A percentile compares a stretch with the other conserved stretches of the same genome.
phyloP scores from a whole-genome alignment of 2,329 filamentous ascomycete genomes.

The Hypoxylon sp. region DNA sequence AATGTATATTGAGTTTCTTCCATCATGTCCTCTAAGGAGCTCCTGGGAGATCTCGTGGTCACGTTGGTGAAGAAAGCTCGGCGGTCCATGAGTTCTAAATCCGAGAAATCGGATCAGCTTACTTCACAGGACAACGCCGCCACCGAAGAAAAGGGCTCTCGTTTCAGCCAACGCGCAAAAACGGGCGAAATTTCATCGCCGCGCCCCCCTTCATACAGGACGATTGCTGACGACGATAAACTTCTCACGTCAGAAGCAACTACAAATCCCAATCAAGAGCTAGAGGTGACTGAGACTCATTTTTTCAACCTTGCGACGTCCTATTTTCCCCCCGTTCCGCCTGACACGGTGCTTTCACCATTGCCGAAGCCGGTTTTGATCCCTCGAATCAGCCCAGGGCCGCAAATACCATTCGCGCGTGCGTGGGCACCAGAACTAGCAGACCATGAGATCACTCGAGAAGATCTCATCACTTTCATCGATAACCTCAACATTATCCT shows the following conservation, averaged over 20 bases:
- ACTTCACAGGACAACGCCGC: neutral
- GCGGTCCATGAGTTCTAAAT: constrained; percentile 26
- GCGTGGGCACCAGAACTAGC: constrained; percentile 47
- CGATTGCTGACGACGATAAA: constrained; percentile 2
- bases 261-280: constrained; percentile 2
- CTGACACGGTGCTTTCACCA: constrained; percentile 17
- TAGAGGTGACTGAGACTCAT: constrained; percentile 22
- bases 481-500: constrained; percentile 57
- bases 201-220: constrained; percentile 13
- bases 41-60: constrained; percentile 24
- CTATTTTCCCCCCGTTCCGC: constrained; percentile 33
- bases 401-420: constrained; percentile 50
- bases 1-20: neutral
- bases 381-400: constrained; percentile 45
- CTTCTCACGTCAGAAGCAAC: neutral
- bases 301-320: constrained; percentile 42
- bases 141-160: neutral
- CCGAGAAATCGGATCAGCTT: neutral
- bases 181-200: neutral
- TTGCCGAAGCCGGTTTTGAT: constrained; percentile 46
- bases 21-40: constrained; percentile 38
- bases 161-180: neutral
- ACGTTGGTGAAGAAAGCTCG: constrained; percentile 30
- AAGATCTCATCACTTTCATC: constrained; percentile 54
- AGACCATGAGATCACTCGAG: constrained; percentile 45